Evolutionary conservation across 495 filamentous ascomycete species (phyloP), one percentile per base, ranked within the genome.

Genomic region (Lophiotrema nucula): DNA sequence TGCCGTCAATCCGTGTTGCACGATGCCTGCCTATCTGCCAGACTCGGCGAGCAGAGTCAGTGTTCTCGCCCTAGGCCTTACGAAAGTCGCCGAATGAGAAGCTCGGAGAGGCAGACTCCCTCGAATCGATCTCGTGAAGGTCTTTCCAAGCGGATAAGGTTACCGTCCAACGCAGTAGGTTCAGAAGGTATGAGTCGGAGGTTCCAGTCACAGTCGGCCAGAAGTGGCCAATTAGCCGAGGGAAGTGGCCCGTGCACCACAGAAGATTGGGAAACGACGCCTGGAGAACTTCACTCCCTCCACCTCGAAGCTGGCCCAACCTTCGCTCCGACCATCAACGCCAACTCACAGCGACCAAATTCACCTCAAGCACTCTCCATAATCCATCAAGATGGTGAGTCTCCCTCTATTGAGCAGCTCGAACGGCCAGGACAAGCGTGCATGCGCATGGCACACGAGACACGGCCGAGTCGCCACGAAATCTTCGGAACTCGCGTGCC

Each of bases 311-410:
- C 38, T 18, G n/a, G 46, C 26, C 18, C 33, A 11, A 19, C 43
- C 38, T 43, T 50, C 55, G 55, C 45, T 51, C 55, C 24, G 26
- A 50, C 38, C 60, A 58, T 56, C 61, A 37, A 48, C 55, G 41
- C 19, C 55, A 38, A 37, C 43, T 45, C 46, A 26, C 42, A 22
- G 28, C 22, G 19, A 28, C 19, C 47, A 53, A 31, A 18, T 54
- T 10, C 55, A 16, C 35, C 4, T 28, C 35, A 31, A 50, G 21
- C 19, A 50, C 47, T 57, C 23, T 42, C 28, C 12, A 50, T 35
- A 64, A 43, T 50, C 50, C 28, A 38, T 54, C 61, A 64, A 54
- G 38, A 64, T 64, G 61, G 61, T 64, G 38, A 59, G 61, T 49
- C 31, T 37, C 4, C 45, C 35, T 15, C 22, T 8, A 10, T 33